Base-by-base conservation (phyloP, 2,329 filamentous ascomycete species). In the Colletotrichum liriopes region DNA sequence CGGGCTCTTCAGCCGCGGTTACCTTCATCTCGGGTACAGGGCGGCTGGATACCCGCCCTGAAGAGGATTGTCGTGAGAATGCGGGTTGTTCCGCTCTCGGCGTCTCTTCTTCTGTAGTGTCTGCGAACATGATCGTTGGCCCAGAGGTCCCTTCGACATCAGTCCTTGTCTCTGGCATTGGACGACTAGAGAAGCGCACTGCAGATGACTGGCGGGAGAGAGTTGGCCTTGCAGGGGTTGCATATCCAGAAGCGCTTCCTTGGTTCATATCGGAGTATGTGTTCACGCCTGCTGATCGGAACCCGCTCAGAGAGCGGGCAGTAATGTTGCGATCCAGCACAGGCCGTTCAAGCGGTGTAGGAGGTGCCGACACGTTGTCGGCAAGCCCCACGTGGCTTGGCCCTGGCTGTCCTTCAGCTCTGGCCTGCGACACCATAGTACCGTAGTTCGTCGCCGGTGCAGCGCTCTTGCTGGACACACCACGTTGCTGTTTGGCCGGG, bases 101-200 rank as follows among this genome's bases (percentile, higher is more conserved):
- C 5, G 77, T 77, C 18, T 78, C 75, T 11, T 82, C 79, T 23
- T 73, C 70, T 18, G 72, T 49, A 6, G 82, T 74, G 64, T 91
- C 85, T 12, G 89, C 90, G 80, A 96, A 97, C 88, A 93, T 93
- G 74, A 97, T 95, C 1, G 88, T 92, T 1, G 92, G 91, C 0
- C 91, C 92, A 0, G 88, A 84, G 1, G 88, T 90, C 68, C 92
- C 93, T 72, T 93, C 89, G 1, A 86, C 84, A 3, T 89, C 89
- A 29, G 94, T 87, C 72, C 87, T 89, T 2, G 93, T 92, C 74
- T 93, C 90, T 0, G 93, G 94, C 0, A 94, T 90, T 0, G 93
- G 90, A 7, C 90, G 90, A 62, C 92, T 95, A 0, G 91, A 92
- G 79, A 96, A 96, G 47, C 90, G 89, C 55, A 88, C 83, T 1